A percentile compares a stretch with the other conserved stretches of the same genome.
phyloP scores from a whole-genome alignment of 139 green algal genomes.

The Marvania coccoides region DNA sequence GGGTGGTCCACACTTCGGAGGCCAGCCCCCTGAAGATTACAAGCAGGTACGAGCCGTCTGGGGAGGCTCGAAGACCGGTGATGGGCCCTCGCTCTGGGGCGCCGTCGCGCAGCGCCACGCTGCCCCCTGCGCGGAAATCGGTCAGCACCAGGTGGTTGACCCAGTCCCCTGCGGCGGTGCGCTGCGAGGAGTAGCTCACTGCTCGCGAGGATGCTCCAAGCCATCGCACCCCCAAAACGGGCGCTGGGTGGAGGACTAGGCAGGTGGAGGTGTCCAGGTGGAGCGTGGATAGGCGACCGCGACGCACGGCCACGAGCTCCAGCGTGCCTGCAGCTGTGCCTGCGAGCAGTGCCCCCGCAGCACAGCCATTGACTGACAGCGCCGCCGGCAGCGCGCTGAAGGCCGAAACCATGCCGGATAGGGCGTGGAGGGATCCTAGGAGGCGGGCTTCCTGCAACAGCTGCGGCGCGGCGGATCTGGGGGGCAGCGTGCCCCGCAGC shows the following conservation, averaged over 20 bases:
- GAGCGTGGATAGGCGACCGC: slow-evolving; percentile 35
- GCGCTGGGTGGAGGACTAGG: slow-evolving; percentile 23
- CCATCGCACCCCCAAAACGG: slow-evolving; percentile 54
- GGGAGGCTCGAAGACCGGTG: slow-evolving; percentile 51
- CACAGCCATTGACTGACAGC: slow-evolving; percentile 1
- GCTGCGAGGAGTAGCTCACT: slow-evolving; percentile 52
- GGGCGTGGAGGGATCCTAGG: slow-evolving; percentile 31
- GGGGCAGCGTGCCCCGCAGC: slow-evolving; percentile 6
- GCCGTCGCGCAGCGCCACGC: slow-evolving; percentile 22
- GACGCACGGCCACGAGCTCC: slow-evolving; percentile 42
- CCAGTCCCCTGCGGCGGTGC: slow-evolving; percentile 17
- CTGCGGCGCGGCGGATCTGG: slow-evolving; percentile 7
- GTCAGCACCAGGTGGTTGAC: background rate
- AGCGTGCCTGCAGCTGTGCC: slow-evolving; percentile 43
- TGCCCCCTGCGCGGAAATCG: slow-evolving; percentile 12
- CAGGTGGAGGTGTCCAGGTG: slow-evolving; percentile 19
- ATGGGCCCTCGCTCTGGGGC: slow-evolving; percentile 38
- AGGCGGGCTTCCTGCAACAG: slow-evolving; percentile 30
- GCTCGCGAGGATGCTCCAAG: slow-evolving; percentile 54
- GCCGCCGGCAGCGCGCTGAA: slow-evolving; percentile 31
- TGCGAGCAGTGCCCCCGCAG: slow-evolving; percentile 38
- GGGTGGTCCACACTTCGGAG: slow-evolving; percentile 69
- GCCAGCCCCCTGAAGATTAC: slow-evolving; percentile 54
- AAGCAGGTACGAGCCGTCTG: slow-evolving; percentile 60
- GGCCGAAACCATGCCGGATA: slow-evolving; percentile 38